Evolutionary conservation across 768 basidiomycete species (phyloP).

Genomic region (Mycena haematopus): DNA sequence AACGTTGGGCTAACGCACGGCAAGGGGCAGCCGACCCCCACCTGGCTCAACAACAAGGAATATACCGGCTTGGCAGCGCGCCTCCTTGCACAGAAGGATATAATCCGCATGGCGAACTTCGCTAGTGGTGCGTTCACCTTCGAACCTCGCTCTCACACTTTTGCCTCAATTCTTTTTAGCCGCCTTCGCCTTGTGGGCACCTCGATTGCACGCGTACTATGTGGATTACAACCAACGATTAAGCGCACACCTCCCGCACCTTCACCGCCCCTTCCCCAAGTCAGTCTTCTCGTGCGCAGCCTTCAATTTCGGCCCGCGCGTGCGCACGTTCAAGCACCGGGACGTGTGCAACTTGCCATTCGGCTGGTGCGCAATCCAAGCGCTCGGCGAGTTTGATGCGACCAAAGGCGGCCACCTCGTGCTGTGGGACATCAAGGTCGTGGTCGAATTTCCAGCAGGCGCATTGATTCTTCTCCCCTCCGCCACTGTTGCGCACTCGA

Average conservation of each 20-base stretch:
- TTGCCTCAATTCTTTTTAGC: background rate
- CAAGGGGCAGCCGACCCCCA: background rate
- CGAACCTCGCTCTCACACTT: background rate
- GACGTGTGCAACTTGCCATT: too few species aligned
- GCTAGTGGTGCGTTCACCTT: background rate
- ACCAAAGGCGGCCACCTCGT: background rate
- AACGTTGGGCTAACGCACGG: background rate
- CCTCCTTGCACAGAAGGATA: background rate
- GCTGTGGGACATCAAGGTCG: background rate
- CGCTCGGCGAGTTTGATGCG: background rate
- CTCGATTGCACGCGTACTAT: background rate
- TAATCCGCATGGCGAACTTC: background rate
- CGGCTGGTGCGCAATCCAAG: background rate
- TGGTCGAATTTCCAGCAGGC: background rate
- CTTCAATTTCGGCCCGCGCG: background rate
- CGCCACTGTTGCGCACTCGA: background rate
- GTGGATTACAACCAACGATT: background rate
- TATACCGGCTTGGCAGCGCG: background rate
- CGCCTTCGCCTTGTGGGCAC: background rate
- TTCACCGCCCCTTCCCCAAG: background rate
- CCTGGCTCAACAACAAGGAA: background rate
- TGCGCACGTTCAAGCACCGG: background rate
- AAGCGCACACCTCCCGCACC: background rate
- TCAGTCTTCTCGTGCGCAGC: background rate
- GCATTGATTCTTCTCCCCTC: background rate